phyloP scores from a whole-genome alignment of 371 early-diverging fungal genomes.

The Thermomucor indicae-seudaticae region DNA sequence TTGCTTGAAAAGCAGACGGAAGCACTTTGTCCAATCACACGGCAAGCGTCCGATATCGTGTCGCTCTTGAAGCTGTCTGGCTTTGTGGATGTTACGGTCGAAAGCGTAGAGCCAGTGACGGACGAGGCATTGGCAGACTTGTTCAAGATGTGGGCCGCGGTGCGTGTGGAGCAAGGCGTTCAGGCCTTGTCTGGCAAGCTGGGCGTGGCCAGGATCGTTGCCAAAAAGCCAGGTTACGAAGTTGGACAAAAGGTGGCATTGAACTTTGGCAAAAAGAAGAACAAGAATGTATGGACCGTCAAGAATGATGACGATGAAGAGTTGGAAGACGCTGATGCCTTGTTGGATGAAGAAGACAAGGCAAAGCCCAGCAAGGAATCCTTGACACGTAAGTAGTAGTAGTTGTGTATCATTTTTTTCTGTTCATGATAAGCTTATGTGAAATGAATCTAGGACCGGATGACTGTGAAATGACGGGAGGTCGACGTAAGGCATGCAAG shows the following conservation, averaged over 20 bases:
- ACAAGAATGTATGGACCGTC: constrained; percentile 31
- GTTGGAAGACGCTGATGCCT: constrained; percentile 82
- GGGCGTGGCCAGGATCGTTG: constrained; percentile 44
- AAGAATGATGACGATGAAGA: constrained; percentile 41
- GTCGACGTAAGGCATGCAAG: constrained; percentile 93
- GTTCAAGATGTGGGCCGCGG: constrained; percentile 38
- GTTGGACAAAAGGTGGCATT: constrained; percentile 63
- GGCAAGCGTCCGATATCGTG: constrained; percentile 34
- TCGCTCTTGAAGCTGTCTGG: constrained; percentile 44
- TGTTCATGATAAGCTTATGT: neutral
- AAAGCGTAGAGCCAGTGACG: constrained; percentile 15
- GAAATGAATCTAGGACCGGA: constrained; percentile 49
- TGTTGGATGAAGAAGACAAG: constrained; percentile 86
- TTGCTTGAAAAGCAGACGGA: constrained; percentile 19
- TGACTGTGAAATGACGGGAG: constrained; percentile 59
- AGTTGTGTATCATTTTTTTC: too few relatives aligned
- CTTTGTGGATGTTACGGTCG: constrained; percentile 32
- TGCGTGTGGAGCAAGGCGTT: constrained; percentile 40
- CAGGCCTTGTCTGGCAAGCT: constrained; percentile 44
- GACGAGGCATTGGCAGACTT: constrained; percentile 43
- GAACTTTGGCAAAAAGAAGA: constrained; percentile 35
- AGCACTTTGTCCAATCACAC: constrained; percentile 37
- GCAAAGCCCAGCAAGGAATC: constrained; percentile 67
- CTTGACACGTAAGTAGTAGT: constrained; percentile 57
- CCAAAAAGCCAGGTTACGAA: constrained; percentile 83